Evolutionary conservation across 202 grass and related monocot species (phyloP), one percentile per base, ranked within the genome.

Genomic region (Eragrostis tef): DNA sequence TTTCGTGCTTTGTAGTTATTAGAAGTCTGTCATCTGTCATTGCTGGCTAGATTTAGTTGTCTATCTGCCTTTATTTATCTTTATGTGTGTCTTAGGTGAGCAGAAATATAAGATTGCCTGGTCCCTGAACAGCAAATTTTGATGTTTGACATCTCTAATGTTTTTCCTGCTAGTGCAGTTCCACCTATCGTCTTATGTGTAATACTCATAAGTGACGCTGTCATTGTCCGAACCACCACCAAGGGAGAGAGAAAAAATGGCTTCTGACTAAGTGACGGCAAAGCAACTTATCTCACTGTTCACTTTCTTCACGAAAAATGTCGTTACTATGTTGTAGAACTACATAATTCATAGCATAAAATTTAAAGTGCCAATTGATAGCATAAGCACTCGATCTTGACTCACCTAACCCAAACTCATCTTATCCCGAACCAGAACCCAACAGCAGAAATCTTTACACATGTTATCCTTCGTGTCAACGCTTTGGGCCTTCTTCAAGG

Each of bases 131-230:
- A 6, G 13, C 19, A 14, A 44, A 49, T 13, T 56, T 69, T 65
- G 19, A 31, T 80, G 58, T 26, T 67, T 59, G 72, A 58, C 82
- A 71, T 34, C 39, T 81, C 31, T 67, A 58, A 57, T 61, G 8
- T 45, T 71, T 86, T 24, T 31, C 53, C 26, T 68, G 36, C 59
- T 61, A 82, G 66, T 86, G 87, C 51, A 52, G 72, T 82, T 89
- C 72, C 78, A 82, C 87, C 83, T 86, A 86, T 69, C 75, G 24
- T 60, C 27, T 74, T 52, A 52, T 61, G 60, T 84, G 74, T 59
- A 13, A 74, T 56, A 57, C 49, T 83, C 2, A 16, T 9, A n/a
- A 11, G 21, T 78, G 67, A 31, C 26, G 26, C 6, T 0, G 67
- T 73, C 80, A 73, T 45, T 83, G 67, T 79, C 67, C 20, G 11